Conservation (phyloP, 495 filamentous ascomycete species). For the Tuber umbilicatum region DNA sequence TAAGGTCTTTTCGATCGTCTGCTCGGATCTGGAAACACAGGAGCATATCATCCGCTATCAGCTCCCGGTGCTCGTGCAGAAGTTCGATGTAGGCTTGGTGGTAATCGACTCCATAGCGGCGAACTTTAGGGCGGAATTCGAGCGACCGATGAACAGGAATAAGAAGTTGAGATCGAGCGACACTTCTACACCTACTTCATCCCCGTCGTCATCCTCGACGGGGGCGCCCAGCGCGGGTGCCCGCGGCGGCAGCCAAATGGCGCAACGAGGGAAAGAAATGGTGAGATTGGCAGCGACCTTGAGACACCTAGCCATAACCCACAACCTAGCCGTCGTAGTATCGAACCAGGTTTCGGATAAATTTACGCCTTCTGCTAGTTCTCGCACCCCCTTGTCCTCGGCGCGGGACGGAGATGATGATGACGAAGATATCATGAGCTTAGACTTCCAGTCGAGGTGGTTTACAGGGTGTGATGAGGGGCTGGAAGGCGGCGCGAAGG, state of each 20-base stretch:
- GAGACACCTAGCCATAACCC: constrained; percentile 61
- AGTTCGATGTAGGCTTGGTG: constrained; percentile 69
- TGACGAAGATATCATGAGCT: constrained; percentile 31
- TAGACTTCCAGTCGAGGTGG: constrained; percentile 85
- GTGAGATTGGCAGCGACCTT: constrained; percentile 68
- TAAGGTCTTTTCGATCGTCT: constrained; percentile 67
- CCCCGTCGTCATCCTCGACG: constrained; percentile 7
- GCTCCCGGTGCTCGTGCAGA: constrained; percentile 71
- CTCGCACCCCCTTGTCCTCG: not conserved
- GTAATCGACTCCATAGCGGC: constrained; percentile 86
- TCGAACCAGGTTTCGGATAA: constrained; percentile 95
- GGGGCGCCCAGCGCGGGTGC: not conserved
- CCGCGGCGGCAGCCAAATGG: constrained; percentile 8
- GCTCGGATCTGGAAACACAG: constrained; percentile 88
- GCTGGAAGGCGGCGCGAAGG: constrained; percentile 53
- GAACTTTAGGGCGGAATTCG: constrained; percentile 88
- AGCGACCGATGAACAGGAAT: constrained; percentile 45
- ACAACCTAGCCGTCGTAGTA: constrained; percentile 77
- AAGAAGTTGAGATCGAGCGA: constrained; percentile 9
- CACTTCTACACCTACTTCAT: not conserved
- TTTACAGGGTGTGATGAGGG: constrained; percentile 90
- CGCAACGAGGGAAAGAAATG: constrained; percentile 51
- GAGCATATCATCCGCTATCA: constrained; percentile 92
- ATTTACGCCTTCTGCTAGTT: constrained; percentile 46
- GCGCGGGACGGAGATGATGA: not conserved